Evolutionary conservation across 257 asterid species (phyloP), one percentile per base, ranked within the genome.

Genomic region (Craterostigma plantagineum): DNA sequence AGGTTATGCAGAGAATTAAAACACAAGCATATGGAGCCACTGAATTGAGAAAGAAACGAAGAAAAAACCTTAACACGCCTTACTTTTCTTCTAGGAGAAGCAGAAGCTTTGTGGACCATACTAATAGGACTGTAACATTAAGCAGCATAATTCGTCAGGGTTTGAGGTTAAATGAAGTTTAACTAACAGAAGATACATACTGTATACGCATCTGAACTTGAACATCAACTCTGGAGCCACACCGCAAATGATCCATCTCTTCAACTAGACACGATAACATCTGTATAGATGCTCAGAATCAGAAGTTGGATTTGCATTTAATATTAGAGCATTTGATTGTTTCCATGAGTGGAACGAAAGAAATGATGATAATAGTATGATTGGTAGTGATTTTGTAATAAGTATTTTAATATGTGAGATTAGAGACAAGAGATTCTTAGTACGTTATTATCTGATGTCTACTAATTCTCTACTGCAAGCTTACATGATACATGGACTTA

Each of bases 161-260:
- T 41, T 34, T 37, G 34, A 60, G 50, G 8, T 11, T 41, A 45
- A 33, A 6, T 23, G 30, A 23, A 23, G 30, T 23, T 23, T 27
- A 43, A 43, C 34, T 37, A 42, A 18, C 7, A 7, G 54, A 27
- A 45, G 57, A 38, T 53, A 69, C 87, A 76, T 74, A 78, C 94
- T 43, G 30, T 2, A 23, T 23, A 23, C 30, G 30, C 30, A 23
- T 23, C 2, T 23, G 30, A n/a, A n/a, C n/a, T n/a, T n/a, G n/a
- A 23, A 6, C 6, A 23, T 23, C 8, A 36, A 9, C 14, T 2
- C 40, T 45, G 49, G 74, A 68, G 68, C 95, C 98, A 83, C 43
- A 83, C 37, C 46, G 92, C 91, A 63, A 83, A 79, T 14, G 98
- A 72, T 18, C 98, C 98, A 60, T 90, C 95, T 60, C 95, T 65